Evolutionary conservation across 2,329 filamentous ascomycete genomes (phyloP).

Genomic region (Colletotrichum sp.): DNA sequence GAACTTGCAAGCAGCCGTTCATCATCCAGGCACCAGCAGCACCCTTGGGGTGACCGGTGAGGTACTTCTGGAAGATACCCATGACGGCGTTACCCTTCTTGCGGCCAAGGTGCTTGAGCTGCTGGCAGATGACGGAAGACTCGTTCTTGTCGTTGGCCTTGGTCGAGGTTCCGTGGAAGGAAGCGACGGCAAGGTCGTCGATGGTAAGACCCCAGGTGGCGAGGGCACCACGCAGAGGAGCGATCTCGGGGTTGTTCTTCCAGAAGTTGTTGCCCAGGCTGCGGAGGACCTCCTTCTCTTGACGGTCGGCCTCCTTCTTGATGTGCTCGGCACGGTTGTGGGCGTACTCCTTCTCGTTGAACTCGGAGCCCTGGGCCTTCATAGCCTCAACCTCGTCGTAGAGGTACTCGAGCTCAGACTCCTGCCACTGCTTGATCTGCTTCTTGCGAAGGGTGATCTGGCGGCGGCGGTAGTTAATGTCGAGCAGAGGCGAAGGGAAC

Average conservation of each 20-base stretch:
- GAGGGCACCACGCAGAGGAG: slow-evolving; percentile 92
- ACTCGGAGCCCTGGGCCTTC: slow-evolving; percentile 75
- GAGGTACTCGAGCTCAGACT: slow-evolving; percentile 90
- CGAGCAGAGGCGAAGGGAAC: slow-evolving; percentile 93
- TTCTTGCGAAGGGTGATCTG: slow-evolving; percentile 93
- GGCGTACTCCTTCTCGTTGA: slow-evolving; percentile 85
- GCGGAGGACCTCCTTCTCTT: slow-evolving; percentile 91
- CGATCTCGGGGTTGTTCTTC: slow-evolving; percentile 93
- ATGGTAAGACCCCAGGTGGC: slow-evolving; percentile 98
- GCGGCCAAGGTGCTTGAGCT: slow-evolving; percentile 92
- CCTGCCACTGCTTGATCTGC: slow-evolving; percentile 96
- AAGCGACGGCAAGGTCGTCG: slow-evolving; percentile 92
- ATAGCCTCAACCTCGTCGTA: slow-evolving; percentile 93
- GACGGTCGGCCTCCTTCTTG: slow-evolving; percentile 81
- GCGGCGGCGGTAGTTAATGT: slow-evolving; percentile 96
- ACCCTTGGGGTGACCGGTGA: slow-evolving; percentile 99
- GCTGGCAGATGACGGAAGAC: slow-evolving; percentile 95
- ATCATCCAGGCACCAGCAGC: slow-evolving; percentile 99
- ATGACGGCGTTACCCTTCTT: slow-evolving; percentile 95
- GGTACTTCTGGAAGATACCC: slow-evolving; percentile 99
- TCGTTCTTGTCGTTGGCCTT: slow-evolving; percentile 99
- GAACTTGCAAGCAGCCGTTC: slow-evolving; percentile 95
- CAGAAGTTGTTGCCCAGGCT: slow-evolving; percentile 99
- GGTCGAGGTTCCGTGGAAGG: slow-evolving; percentile 98
- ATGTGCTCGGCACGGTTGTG: slow-evolving; percentile 87